Conservation (phyloP, 345 rosid genomes). For the Cardamine occulta region DNA sequence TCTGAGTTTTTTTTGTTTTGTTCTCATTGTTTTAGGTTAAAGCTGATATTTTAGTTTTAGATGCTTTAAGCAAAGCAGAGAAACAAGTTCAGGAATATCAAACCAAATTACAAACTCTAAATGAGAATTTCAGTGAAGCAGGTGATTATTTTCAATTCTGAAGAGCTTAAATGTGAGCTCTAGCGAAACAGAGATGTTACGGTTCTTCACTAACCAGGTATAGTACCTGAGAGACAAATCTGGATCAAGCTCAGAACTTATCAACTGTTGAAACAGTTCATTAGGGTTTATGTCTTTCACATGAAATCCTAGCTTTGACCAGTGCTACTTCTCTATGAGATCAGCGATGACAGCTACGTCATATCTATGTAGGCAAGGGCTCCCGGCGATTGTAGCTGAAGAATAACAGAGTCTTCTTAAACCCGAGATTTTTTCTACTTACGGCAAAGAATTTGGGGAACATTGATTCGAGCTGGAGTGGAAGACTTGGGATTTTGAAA, state of each 20-base stretch:
- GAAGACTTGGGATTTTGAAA: too few species aligned
- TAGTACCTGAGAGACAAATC: conserved; percentile 62
- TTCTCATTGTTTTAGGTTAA: conserved; percentile 68
- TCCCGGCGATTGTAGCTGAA: conserved; percentile 1
- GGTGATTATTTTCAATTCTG: conserved; percentile 41
- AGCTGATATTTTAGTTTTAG: conserved; percentile 84
- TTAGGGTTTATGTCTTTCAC: conserved; percentile 46
- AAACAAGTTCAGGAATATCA: conserved; percentile 66
- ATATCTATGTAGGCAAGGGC: conserved; percentile 7
- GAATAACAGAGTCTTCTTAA: conserved; percentile 17
- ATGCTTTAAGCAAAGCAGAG: conserved; percentile 81
- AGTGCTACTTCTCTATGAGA: conserved; percentile 64
- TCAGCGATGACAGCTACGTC: conserved; percentile 41
- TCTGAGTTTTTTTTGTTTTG: not conserved
- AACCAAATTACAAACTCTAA: conserved; percentile 57
- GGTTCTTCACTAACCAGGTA: conserved; percentile 58
- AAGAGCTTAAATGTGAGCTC: conserved; percentile 52
- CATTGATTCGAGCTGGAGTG: too few species aligned
- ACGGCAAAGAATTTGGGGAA: too few species aligned
- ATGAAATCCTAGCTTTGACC: conserved; percentile 56
- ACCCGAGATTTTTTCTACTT: too few species aligned
- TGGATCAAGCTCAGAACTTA: conserved; percentile 60
- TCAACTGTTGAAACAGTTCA: conserved; percentile 49
- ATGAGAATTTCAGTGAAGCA: conserved; percentile 56
- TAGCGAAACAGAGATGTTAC: conserved; percentile 46